These are phyloP conservation scores for Hsuehochloa calcarea DNA, from an alignment of 176 grass and related monocot genomes.

Conservation along the genomic window DNA sequence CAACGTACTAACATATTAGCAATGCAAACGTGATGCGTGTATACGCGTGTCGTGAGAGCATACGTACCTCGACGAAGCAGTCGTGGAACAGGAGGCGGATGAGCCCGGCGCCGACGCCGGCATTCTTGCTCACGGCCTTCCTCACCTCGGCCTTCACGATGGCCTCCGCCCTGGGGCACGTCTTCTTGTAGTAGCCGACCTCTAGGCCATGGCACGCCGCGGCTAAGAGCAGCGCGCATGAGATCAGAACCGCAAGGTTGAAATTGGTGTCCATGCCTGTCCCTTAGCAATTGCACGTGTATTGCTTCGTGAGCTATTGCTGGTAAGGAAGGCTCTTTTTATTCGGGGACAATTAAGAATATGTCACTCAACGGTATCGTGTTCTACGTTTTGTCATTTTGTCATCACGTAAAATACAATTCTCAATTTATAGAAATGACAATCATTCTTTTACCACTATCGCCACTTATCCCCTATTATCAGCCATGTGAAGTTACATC, in stretches of 20 bases:
- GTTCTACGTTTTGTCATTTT: no score
- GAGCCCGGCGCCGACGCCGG: conserved; percentile 23
- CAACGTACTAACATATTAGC: not conserved
- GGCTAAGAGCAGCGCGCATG: not conserved
- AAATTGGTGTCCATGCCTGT: not conserved
- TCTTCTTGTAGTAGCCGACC: conserved; percentile 36
- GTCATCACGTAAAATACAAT: no score
- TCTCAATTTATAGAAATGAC: no score
- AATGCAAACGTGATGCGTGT: not conserved
- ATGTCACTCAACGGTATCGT: no score
- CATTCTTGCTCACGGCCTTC: conserved; percentile 8
- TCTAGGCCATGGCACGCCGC: not conserved
- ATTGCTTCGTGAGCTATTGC: not conserved
- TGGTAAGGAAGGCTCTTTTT: not conserved
- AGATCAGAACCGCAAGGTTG: not conserved
- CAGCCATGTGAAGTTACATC: no score
- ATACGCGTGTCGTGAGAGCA: not conserved
- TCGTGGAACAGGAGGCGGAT: conserved; percentile 53
- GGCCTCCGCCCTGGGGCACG: conserved; percentile 33
- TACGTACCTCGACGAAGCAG: conserved; percentile 45
- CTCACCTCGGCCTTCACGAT: conserved; percentile 30
- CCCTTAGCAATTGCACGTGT: not conserved
- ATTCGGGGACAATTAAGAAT: no score
- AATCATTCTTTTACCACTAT: no score
- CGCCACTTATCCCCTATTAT: no score